phyloP scores from a whole-genome alignment of 306 rosid genomes.

The Gastrolobium villosum region DNA sequence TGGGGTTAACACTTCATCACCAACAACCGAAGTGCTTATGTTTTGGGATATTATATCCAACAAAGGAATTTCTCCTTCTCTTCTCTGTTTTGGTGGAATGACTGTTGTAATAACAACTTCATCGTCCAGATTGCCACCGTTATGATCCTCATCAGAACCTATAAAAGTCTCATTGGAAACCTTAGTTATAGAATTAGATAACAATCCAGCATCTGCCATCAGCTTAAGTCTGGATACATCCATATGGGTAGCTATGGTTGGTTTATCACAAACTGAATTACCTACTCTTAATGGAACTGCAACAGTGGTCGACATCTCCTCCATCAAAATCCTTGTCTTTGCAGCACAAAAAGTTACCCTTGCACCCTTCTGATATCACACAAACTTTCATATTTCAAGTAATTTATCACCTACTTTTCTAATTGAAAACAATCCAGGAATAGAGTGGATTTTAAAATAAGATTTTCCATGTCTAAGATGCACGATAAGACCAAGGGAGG shows the following conservation, averaged over 20 bases:
- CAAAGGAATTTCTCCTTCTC: slow-evolving; percentile 46
- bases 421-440: slow-evolving; percentile 62
- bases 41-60: slow-evolving; percentile 65
- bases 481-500: slow-evolving; percentile 45
- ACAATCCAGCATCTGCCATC: slow-evolving; percentile 71
- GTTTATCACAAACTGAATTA: slow-evolving; percentile 80
- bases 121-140: slow-evolving; percentile 55
- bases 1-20: slow-evolving; percentile 48
- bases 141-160: slow-evolving; percentile 59
- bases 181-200: slow-evolving; percentile 65
- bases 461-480: slow-evolving; percentile 65
- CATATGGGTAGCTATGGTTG: slow-evolving; percentile 65
- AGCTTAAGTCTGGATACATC: slow-evolving; percentile 80
- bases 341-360: slow-evolving; percentile 61
- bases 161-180: slow-evolving; percentile 55
- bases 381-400: slow-evolving; percentile 63
- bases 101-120: slow-evolving; percentile 50
- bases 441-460: slow-evolving; percentile 53
- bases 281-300: slow-evolving; percentile 81
- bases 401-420: slow-evolving; percentile 53
- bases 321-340: slow-evolving; percentile 77
- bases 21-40: slow-evolving; percentile 50
- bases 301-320: slow-evolving; percentile 78
- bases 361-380: slow-evolving; percentile 60
- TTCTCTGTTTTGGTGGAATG: slow-evolving; percentile 53